phyloP scores from a whole-genome alignment of 2,329 filamentous ascomycete genomes.

The Podosphaera xanthii region DNA sequence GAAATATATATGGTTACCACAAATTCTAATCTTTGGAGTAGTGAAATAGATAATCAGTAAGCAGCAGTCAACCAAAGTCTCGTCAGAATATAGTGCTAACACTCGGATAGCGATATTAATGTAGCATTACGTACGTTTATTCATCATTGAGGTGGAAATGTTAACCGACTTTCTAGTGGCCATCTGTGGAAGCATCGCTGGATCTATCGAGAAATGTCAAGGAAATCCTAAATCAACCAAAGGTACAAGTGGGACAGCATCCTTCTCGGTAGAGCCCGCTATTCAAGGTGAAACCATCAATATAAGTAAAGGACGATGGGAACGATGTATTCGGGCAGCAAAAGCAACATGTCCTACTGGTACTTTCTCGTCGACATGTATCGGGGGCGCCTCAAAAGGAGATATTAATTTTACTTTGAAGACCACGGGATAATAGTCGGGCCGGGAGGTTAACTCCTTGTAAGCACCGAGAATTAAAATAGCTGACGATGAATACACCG shows the following conservation, averaged over 20 bases:
- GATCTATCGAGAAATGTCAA: conserved; percentile 22
- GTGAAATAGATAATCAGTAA: not conserved
- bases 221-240: conserved; percentile 20
- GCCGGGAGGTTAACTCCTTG: too few species aligned
- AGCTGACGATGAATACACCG: too few species aligned
- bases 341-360: conserved; percentile 8
- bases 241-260: conserved; percentile 24
- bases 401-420: conserved; percentile 4
- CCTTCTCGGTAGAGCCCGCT: conserved; percentile 23
- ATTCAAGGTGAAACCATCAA: conserved; percentile 25
- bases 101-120: not conserved
- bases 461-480: too few species aligned
- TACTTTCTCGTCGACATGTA: conserved; percentile 8
- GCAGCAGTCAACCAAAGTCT: not conserved
- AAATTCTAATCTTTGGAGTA: not conserved
- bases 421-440: not conserved
- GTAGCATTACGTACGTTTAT: not conserved
- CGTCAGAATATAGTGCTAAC: not conserved
- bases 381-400: conserved; percentile 7
- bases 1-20: too few species aligned
- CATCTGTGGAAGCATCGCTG: conserved; percentile 26
- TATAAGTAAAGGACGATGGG: conserved; percentile 28
- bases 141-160: too few species aligned
- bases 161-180: not conserved
- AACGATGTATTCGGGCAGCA: conserved; percentile 29